phyloP scores from a whole-genome alignment of 306 rosid species.

The Delonix regia region DNA sequence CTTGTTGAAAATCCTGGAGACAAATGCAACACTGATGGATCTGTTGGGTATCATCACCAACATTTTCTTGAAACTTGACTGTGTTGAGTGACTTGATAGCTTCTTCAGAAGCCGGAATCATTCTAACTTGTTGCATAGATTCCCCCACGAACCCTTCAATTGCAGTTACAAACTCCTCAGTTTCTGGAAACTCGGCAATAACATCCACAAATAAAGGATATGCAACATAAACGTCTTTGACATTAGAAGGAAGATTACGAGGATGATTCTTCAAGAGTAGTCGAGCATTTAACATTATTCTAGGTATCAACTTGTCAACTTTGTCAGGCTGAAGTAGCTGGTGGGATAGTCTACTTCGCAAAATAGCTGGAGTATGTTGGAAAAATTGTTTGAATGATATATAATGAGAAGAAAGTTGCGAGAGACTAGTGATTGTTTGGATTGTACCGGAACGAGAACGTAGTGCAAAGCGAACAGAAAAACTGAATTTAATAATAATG shows the following conservation, averaged over 20 bases:
- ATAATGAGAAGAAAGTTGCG: neutral
- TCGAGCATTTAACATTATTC: neutral
- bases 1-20: neutral
- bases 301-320: neutral
- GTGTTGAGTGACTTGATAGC: neutral
- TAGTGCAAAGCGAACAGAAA: neutral
- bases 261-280: neutral
- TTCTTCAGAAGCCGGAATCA: neutral
- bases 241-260: neutral
- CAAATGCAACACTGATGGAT: neutral
- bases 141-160: neutral
- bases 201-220: neutral
- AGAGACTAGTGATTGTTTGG: neutral
- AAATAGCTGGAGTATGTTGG: neutral
- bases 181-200: neutral
- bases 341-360: neutral
- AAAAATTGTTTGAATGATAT: neutral
- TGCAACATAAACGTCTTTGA: neutral
- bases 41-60: neutral
- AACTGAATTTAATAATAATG: neutral
- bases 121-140: neutral
- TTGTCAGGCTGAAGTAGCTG: neutral
- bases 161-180: too few relatives aligned
- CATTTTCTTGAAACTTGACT: neutral
- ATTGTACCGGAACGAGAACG: neutral